Evolutionary conservation across 2,329 filamentous ascomycete species (phyloP).

Genomic region (Apiospora phragmitis): DNA sequence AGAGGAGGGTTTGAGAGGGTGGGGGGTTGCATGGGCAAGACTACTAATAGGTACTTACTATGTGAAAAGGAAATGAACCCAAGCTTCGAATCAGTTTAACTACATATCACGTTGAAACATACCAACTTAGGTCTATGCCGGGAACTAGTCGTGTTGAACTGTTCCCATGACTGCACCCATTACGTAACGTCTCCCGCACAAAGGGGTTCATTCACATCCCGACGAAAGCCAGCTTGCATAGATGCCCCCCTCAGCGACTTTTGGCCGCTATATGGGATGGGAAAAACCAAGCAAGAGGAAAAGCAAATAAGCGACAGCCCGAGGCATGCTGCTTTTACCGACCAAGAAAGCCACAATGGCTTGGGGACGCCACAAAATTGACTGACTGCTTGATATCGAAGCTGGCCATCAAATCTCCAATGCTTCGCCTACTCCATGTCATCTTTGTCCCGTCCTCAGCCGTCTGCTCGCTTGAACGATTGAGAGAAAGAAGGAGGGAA

Average conservation of each 20-base stretch:
- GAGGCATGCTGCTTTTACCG: not conserved
- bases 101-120: too few species aligned
- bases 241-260: not conserved
- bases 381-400: too few species aligned
- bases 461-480: too few species aligned
- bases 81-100: too few species aligned
- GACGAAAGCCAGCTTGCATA: not conserved
- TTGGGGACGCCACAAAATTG: not conserved
- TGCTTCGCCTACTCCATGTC: not conserved
- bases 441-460: not conserved
- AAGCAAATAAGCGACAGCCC: not conserved
- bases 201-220: not conserved
- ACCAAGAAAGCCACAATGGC: not conserved
- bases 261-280: not conserved
- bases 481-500: not conserved
- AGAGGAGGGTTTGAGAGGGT: not conserved
- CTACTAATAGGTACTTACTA: too few species aligned
- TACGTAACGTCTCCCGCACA: not conserved
- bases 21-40: too few species aligned
- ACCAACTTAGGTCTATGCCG: too few species aligned
- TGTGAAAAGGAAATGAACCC: too few species aligned
- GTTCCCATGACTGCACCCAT: not conserved
- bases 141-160: too few species aligned
- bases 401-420: not conserved
- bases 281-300: not conserved